Base-by-base conservation (phyloP, 495 filamentous ascomycete species). In the Aspergillus indologenus region DNA sequence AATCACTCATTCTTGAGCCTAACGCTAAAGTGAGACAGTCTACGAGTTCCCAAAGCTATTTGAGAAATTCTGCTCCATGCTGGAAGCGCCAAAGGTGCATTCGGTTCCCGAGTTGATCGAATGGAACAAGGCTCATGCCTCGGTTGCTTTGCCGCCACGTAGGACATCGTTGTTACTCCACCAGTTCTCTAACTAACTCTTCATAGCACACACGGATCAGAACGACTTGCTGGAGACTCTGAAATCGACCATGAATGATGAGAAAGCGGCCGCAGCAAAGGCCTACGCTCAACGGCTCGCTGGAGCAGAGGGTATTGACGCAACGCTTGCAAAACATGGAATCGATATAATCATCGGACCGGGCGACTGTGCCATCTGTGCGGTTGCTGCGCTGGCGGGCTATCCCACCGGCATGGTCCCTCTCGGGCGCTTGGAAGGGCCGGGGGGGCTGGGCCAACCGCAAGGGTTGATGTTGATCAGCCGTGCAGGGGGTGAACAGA, bases 391-490 rank as follows among this genome's bases (percentile, higher is more conserved):
- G 9, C 47, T 50, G 47, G 47, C 47, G 5, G 47, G 47, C 4
- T 50, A 50, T 5, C 47, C 47, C 3, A 50, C 47, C 5, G 47
- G 7, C 1, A 50, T 50, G 47, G 11, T 50, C 0, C 47, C 47
- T 2, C 12, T 50, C 4, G 21, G 47, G 1, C 47, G 47, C 8
- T 15, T 50, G 47, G 47, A 24, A 5, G 47, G 47, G 8, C 20
- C 20, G 2, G 47, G 47, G 4, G 47, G 47, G 2, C 11, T 50
- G 22, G 47, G 47, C 14, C 47, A 50, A 15, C 47, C 47, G 5
- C 47, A 50, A 21, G 47, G 47, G 0, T 17, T 50, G 21, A 50
- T 50, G 47, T 11, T 50, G 47, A 24, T 50, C 15, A n/a, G 47
- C 21, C 6, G 22, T 2, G 12, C 4, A 1, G 47, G 47, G 19